phyloP scores from a whole-genome alignment of 345 rosid species.

The Theobroma cacao region DNA sequence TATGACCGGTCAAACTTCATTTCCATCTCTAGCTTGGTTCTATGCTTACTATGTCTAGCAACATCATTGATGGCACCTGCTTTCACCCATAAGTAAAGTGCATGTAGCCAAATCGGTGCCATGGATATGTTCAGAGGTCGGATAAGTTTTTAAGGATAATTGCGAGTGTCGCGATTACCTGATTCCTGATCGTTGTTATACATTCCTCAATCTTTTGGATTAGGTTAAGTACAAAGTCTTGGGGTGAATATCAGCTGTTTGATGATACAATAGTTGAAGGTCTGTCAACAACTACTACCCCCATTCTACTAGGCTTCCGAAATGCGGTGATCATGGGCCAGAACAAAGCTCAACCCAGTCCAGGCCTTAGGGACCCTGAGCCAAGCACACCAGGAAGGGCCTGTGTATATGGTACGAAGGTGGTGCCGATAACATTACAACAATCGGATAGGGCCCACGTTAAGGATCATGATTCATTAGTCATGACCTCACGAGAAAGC shows the following conservation, averaged over 20 bases:
- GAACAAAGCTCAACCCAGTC: not conserved
- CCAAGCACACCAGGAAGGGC: conserved; percentile 2
- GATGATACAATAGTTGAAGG: not conserved
- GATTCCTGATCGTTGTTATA: not conserved
- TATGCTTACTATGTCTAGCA: not conserved
- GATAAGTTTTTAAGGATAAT: not conserved
- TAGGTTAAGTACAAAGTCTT: not conserved
- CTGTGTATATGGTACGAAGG: not conserved
- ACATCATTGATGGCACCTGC: not conserved
- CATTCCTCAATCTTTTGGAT: not conserved
- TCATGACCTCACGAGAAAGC: conserved; percentile 29
- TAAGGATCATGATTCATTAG: no score
- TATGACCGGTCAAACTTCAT: conserved; percentile 3
- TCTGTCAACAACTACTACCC: not conserved
- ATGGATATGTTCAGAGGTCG: not conserved
- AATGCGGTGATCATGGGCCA: not conserved
- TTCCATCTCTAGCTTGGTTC: not conserved
- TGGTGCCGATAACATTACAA: not conserved
- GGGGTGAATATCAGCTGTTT: not conserved
- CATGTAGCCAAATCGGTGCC: not conserved
- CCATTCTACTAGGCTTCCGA: not conserved
- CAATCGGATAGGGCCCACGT: conserved; percentile 6
- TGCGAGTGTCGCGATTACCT: not conserved
- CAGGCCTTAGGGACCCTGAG: not conserved
- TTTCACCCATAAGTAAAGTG: not conserved